Conservation (phyloP, 73 alveolate species). For the Uronychia setigera region DNA sequence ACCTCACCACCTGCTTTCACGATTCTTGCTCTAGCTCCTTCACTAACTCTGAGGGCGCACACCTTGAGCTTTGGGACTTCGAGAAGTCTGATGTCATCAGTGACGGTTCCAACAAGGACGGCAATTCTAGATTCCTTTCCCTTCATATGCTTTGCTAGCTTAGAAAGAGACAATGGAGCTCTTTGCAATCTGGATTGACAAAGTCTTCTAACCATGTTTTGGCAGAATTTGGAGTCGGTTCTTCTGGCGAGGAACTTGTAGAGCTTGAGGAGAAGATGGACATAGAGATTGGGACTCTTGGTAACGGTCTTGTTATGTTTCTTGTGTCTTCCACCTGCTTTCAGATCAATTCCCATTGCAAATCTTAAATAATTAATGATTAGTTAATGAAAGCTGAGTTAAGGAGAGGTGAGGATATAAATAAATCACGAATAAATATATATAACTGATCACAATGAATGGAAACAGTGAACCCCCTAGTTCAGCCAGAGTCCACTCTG, state of each 20-base stretch:
- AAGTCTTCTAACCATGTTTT: slow-evolving; percentile 88
- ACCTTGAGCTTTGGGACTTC: slow-evolving; percentile 91
- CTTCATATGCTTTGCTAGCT: slow-evolving; percentile 82
- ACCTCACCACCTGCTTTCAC: slow-evolving; percentile 93
- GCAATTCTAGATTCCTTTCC: slow-evolving; percentile 82
- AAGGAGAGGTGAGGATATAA: not conserved
- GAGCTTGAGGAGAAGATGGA: slow-evolving; percentile 88
- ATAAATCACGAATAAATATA: not conserved
- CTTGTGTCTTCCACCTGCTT: slow-evolving; percentile 82
- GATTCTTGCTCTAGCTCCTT: slow-evolving; percentile 97
- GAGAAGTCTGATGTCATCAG: slow-evolving; percentile 88
- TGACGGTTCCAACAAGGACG: slow-evolving; percentile 95
- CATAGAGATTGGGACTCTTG: slow-evolving; percentile 80
- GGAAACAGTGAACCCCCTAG: slow-evolving; percentile 1
- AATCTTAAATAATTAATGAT: not conserved
- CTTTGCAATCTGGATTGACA: slow-evolving; percentile 84
- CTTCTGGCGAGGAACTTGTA: slow-evolving; percentile 97
- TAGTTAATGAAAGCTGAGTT: not conserved
- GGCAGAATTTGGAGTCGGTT: slow-evolving; percentile 93
- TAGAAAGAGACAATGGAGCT: slow-evolving; percentile 90
- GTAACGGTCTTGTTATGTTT: slow-evolving; percentile 68
- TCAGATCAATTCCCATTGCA: slow-evolving; percentile 85
- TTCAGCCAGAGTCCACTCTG: not conserved
- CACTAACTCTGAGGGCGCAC: slow-evolving; percentile 95
- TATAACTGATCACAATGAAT: not conserved